Conservation (phyloP, 2,329 filamentous ascomycete species). For the Paecilomyces formosus region DNA sequence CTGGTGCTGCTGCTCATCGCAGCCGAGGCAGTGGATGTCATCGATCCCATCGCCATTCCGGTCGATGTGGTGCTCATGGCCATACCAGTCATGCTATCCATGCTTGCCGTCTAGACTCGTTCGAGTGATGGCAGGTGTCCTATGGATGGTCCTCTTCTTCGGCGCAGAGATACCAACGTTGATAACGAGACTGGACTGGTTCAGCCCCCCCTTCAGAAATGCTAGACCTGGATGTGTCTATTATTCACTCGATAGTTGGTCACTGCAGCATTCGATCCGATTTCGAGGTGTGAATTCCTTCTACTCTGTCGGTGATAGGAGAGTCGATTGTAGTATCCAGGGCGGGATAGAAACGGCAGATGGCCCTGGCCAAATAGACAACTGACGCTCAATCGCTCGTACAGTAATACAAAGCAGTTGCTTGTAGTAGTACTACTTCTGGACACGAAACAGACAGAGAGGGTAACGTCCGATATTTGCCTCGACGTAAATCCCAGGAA, state of each 20-base stretch:
- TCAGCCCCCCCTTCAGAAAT: too few relatives aligned
- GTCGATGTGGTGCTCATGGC: neutral
- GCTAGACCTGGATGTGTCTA: too few relatives aligned
- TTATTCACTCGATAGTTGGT: too few relatives aligned
- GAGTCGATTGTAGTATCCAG: neutral
- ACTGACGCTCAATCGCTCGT: neutral
- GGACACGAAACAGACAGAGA: neutral
- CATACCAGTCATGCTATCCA: constrained; percentile 3
- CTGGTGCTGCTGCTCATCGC: constrained; percentile 6
- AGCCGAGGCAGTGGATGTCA: constrained; percentile 4
- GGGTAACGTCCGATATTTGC: neutral
- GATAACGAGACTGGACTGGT: too few relatives aligned
- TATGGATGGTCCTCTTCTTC: too few relatives aligned
- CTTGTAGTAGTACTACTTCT: neutral
- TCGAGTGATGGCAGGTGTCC: too few relatives aligned
- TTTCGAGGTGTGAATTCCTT: too few relatives aligned
- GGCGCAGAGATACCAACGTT: too few relatives aligned
- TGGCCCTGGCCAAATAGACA: neutral
- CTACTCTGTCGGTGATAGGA: neutral
- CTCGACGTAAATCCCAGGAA: neutral
- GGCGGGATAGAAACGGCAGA: neutral
- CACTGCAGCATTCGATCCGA: neutral
- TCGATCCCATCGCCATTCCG: constrained; percentile 2
- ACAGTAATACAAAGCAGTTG: neutral
- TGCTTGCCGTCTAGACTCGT: neutral